These are phyloP conservation scores for Vanrija sp. DNA, from an alignment of 1,284 basidiomycete genomes.

Conservation along the genomic window DNA sequence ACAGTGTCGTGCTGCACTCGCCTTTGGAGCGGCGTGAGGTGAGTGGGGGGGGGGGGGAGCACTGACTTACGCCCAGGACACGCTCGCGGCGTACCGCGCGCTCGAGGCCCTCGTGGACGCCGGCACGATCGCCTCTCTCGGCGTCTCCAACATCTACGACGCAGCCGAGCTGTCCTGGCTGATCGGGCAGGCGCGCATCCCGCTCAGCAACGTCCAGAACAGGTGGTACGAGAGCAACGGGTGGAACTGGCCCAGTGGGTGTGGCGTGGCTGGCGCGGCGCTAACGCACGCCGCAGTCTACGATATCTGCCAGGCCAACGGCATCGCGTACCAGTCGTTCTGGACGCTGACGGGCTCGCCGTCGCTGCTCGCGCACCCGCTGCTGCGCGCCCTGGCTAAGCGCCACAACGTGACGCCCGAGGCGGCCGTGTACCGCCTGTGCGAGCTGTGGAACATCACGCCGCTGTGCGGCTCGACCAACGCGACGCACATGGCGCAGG, in stretches of 20 bases:
- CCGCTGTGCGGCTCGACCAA: slow-evolving; percentile 40
- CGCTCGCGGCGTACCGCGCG: slow-evolving; percentile 62
- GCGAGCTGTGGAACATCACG: slow-evolving; percentile 52
- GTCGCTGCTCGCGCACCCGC: slow-evolving; percentile 54
- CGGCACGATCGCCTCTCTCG: slow-evolving; percentile 62
- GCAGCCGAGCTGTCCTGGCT: slow-evolving; percentile 57
- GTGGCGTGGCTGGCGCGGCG: neutral
- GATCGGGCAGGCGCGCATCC: slow-evolving; percentile 51
- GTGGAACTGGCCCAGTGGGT: slow-evolving; percentile 61
- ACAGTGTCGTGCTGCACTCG: slow-evolving; percentile 71
- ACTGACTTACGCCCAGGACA: slow-evolving; percentile 44
- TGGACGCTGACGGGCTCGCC: slow-evolving; percentile 80
- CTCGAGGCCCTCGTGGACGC: slow-evolving; percentile 61
- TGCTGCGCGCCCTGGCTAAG: slow-evolving; percentile 52
- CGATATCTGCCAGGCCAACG: slow-evolving; percentile 50
- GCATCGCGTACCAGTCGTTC: slow-evolving; percentile 75
- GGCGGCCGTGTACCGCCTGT: slow-evolving; percentile 65
- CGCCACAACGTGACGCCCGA: slow-evolving; percentile 57
- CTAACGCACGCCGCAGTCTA: slow-evolving; percentile 22
- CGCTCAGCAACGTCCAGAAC: slow-evolving; percentile 71
- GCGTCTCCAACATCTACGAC: slow-evolving; percentile 73
- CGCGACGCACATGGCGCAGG: slow-evolving; percentile 61
- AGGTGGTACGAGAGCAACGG: slow-evolving; percentile 73
- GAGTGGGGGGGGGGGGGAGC: neutral
- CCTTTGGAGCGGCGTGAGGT: slow-evolving; percentile 58